Base-by-base conservation (phyloP, 495 filamentous ascomycete species). In the Niebla homalea region DNA sequence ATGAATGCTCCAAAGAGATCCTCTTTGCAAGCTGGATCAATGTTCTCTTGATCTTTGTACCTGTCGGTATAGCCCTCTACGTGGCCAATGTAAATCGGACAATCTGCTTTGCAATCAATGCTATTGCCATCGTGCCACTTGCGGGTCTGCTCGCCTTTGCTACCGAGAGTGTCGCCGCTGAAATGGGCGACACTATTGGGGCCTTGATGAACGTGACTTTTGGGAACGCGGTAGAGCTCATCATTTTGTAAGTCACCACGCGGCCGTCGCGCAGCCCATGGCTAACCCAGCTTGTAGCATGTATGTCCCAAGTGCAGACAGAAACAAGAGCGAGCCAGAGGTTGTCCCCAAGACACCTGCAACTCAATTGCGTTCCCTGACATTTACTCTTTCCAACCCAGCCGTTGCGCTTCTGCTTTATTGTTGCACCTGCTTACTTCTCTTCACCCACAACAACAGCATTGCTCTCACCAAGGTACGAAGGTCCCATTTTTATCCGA, bases 161-260 rank as follows among this genome's bases (percentile, higher is more conserved):
- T 16, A 93, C 87, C n/a, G 86, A 92, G 64, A 80, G 75, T 54
- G 81, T 90, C 39, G 86, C 87, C 26, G 72, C 72, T 48, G 78
- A 80, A 50, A 70, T 90, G 63, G 87, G 87, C 37, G 85, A 93
- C 57, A 85, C 85, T 8, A 67, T 89, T 29, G 87, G 85, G 48
- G 87, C 86, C 14, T 64, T 92, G 58, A 76, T 90, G 62, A 93
- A 90, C 55, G 85, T 90, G 11, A 87, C 85, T 19, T 92, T 92
- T 65, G 87, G 87, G 48, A 93, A 93, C 64, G 86, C 87, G 20
- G 87, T 93, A 2, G 87, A 93, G 67, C 66, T 93, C 58, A 92
- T 92, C 63, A 88, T 92, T 56, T 92, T 88, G 75, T 78, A 61
- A 58, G 73, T 54, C 56, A 42, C 46, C 16, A 40, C 20, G 25